Conservation (phyloP, 202 grass and related monocot genomes). For the Zoysia matrella region DNA sequence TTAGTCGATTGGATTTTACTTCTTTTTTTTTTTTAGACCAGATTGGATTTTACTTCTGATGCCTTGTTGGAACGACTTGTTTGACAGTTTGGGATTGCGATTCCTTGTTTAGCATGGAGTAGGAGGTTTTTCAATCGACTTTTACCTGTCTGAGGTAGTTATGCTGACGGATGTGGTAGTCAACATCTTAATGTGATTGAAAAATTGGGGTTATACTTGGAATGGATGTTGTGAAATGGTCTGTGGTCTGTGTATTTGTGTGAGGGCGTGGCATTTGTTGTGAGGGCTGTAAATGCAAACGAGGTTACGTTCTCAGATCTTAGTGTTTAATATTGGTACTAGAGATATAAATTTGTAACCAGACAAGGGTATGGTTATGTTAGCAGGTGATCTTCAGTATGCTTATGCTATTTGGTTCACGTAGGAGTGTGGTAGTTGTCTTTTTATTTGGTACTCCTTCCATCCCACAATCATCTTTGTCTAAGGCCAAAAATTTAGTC, state of each 20-base stretch:
- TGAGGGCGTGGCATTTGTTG: neutral
- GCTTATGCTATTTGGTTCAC: neutral
- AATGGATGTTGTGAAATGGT: neutral
- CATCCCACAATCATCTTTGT: too few species aligned
- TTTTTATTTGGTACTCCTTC: neutral
- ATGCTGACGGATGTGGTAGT: neutral
- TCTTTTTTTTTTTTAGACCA: too few species aligned
- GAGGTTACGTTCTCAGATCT: neutral
- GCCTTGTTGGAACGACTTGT: neutral
- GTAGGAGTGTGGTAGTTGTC: neutral
- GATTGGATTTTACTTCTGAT: neutral
- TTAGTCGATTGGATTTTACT: neutral
- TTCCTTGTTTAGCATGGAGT: neutral
- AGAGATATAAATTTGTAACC: constrained; percentile 10
- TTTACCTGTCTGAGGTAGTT: neutral
- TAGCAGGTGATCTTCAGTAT: neutral
- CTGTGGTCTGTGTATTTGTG: neutral
- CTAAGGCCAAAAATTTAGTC: too few species aligned
- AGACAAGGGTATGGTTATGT: neutral
- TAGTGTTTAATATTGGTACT: neutral
- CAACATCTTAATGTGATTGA: constrained; percentile 7
- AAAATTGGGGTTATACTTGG: neutral
- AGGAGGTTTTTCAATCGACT: neutral
- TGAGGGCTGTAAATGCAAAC: constrained; percentile 3
- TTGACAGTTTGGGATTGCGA: neutral